These are phyloP conservation scores for Aspergillus phoenicis DNA, from an alignment of 2,329 filamentous ascomycete species.

Conservation along the genomic window DNA sequence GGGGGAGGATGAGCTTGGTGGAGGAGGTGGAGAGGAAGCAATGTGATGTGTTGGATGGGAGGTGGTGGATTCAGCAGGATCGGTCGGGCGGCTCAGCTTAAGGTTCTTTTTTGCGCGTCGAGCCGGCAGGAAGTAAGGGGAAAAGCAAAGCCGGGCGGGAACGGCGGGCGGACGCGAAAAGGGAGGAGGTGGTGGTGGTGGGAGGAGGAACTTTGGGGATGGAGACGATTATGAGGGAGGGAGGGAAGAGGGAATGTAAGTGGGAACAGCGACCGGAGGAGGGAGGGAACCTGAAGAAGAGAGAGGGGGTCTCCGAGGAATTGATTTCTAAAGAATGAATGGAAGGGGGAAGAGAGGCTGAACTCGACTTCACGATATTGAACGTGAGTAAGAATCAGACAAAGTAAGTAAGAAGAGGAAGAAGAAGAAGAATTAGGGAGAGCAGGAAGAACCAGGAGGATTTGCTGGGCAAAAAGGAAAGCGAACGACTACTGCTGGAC, in stretches of 20 bases:
- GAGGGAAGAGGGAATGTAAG: slow-evolving; percentile 13
- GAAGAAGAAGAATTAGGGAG: not conserved
- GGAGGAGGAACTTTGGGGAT: slow-evolving; percentile 2
- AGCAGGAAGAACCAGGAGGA: not conserved
- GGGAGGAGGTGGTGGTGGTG: slow-evolving; percentile 9
- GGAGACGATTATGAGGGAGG: slow-evolving; percentile 15
- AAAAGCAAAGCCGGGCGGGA: not conserved
- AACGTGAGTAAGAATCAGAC: not conserved
- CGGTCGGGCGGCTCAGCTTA: slow-evolving; percentile 7
- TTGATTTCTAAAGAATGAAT: slow-evolving; percentile 4
- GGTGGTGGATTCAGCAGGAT: slow-evolving; percentile 2
- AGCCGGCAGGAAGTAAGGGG: slow-evolving; percentile 18
- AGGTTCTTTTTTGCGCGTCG: slow-evolving; percentile 19
- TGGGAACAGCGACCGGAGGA: slow-evolving; percentile 8
- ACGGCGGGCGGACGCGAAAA: slow-evolving; percentile 14
- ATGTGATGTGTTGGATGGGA: slow-evolving; percentile 1
- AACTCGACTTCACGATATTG: not conserved
- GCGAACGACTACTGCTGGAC: not conserved
- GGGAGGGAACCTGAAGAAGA: not conserved
- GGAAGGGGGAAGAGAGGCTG: not conserved
- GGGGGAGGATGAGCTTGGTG: not conserved
- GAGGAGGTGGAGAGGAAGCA: not conserved
- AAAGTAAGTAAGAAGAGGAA: not conserved
- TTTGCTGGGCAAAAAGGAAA: not conserved
- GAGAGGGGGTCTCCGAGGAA: not conserved